Conservation (phyloP, 148 eudicot species). For the Pharnaceum exiguum region DNA sequence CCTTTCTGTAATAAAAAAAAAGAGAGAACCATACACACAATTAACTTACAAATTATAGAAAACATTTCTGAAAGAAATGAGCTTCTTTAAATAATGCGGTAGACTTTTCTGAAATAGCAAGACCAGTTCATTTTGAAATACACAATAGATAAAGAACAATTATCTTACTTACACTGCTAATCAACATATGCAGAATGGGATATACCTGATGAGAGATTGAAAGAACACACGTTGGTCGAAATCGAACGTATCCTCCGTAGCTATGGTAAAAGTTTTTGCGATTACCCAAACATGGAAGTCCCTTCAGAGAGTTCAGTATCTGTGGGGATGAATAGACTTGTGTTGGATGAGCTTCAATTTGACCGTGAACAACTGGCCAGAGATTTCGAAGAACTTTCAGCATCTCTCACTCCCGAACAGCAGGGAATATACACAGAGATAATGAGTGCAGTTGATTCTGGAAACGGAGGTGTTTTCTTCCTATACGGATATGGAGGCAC, state of each 20-base stretch:
- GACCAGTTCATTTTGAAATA: too few species aligned
- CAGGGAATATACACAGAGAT: not conserved
- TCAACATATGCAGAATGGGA: constrained; percentile 7
- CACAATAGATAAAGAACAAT: too few species aligned
- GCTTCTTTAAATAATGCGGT: too few species aligned
- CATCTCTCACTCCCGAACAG: not conserved
- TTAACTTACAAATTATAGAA: too few species aligned
- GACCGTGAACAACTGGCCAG: not conserved
- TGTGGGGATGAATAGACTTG: not conserved
- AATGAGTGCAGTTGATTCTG: not conserved
- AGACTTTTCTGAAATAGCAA: too few species aligned
- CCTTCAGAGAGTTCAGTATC: not conserved
- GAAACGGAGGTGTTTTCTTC: not conserved
- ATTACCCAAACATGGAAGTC: not conserved
- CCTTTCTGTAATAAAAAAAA: too few species aligned
- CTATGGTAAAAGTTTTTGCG: not conserved
- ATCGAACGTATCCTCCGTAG: not conserved
- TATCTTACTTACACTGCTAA: too few species aligned
- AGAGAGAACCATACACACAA: too few species aligned
- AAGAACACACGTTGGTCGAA: not conserved
- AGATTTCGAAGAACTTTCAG: not conserved
- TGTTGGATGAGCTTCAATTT: not conserved
- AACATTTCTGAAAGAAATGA: too few species aligned
- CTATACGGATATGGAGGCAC: constrained; percentile 1
- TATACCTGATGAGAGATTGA: not conserved